Evolutionary conservation across 179 eudicot species (phyloP).

Genomic region (Spergularia azorica): DNA sequence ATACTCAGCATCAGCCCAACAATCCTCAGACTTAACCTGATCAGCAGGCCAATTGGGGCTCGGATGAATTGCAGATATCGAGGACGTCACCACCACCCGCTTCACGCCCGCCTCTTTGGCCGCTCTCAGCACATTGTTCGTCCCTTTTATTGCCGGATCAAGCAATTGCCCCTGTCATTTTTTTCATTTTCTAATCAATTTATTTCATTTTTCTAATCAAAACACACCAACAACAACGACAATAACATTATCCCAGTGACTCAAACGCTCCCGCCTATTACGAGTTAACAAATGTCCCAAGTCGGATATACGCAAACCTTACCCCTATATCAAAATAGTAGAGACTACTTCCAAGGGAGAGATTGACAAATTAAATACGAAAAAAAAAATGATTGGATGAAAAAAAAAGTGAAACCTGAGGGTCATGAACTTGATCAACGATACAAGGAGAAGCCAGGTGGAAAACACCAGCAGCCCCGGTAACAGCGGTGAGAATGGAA

Average conservation of each 20-base stretch:
- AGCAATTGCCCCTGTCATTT: constrained; percentile 53
- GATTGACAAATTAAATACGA: background rate
- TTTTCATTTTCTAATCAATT: background rate
- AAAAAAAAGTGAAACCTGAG: constrained; percentile 44
- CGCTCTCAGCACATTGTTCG: constrained; percentile 71
- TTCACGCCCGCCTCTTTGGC: constrained; percentile 68
- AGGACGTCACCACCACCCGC: constrained; percentile 91
- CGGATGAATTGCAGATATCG: constrained; percentile 64
- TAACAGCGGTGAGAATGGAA: constrained; percentile 56
- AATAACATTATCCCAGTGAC: background rate
- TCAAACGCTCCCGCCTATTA: background rate
- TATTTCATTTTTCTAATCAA: background rate
- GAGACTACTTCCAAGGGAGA: no score
- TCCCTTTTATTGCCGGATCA: constrained; percentile 82
- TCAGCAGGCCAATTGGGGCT: constrained; percentile 79
- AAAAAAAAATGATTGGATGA: background rate
- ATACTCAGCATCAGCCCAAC: constrained; percentile 85
- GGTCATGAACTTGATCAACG: constrained; percentile 65
- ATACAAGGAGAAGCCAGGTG: constrained; percentile 86
- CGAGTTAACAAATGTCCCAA: no score
- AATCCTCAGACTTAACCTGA: constrained; percentile 57
- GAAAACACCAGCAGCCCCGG: constrained; percentile 67
- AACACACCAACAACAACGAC: background rate
- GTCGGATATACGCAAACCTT: no score
- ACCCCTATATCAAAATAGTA: no score